phyloP scores from a whole-genome alignment of 163 green algal genomes.

The Coccomyxa subellipsoidea region DNA sequence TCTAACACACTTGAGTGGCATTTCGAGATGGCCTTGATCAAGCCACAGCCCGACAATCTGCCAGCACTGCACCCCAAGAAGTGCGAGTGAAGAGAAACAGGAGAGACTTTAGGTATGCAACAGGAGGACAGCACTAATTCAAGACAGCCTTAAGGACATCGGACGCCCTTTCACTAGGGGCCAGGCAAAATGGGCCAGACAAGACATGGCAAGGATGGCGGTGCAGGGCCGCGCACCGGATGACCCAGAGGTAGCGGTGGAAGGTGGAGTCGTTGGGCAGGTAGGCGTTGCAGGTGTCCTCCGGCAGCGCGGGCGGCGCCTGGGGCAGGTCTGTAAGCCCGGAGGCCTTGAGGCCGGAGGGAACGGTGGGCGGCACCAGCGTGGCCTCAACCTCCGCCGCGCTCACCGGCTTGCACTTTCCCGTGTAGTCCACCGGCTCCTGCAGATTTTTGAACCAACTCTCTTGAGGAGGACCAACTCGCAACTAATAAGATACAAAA shows the following conservation, averaged over 20 bases:
- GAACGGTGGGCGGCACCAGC: background rate
- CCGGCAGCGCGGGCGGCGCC: background rate
- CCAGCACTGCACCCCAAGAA: no score
- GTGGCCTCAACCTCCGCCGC: background rate
- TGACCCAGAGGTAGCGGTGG: conserved; percentile 21
- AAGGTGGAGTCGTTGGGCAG: conserved; percentile 16
- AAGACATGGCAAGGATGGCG: background rate
- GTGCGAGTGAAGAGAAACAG: no score
- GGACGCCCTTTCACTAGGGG: no score
- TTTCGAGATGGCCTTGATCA: no score
- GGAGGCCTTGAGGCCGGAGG: background rate
- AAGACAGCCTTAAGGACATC: no score
- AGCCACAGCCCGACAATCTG: no score
- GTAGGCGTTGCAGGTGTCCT: conserved; percentile 21
- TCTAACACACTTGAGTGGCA: no score
- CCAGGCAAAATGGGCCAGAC: no score
- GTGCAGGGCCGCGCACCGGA: background rate
- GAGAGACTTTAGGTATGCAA: no score
- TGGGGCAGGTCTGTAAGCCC: background rate
- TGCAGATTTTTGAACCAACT: background rate
- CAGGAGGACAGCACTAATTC: no score
- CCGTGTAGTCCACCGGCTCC: background rate
- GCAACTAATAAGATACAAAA: background rate
- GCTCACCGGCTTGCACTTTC: background rate
- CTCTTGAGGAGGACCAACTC: background rate